A percentile compares a stretch with the other conserved stretches of the same genome.
Conservation (phyloP, 805 yeast genomes). For the Hyphopichia homilentoma region DNA sequence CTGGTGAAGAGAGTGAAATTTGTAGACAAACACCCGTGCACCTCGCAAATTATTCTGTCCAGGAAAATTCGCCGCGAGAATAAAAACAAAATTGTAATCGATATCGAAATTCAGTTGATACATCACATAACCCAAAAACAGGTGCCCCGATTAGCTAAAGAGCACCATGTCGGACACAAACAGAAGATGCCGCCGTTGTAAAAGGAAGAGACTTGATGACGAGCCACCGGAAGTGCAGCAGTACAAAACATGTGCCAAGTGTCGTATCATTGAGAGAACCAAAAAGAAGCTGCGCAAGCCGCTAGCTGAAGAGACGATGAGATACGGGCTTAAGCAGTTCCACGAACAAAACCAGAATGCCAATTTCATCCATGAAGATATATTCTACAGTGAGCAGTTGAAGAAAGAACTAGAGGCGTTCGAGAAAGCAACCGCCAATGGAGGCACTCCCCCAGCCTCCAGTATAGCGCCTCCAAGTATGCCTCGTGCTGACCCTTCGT, state of each 20-base stretch:
- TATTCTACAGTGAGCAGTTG: slow-evolving; percentile 2
- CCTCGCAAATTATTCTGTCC: no score
- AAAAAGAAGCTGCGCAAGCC: slow-evolving; percentile 43
- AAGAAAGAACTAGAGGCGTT: slow-evolving; percentile 2
- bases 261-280: slow-evolving; percentile 51
- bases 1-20: no score
- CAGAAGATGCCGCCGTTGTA: slow-evolving; percentile 53
- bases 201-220: slow-evolving; percentile 50
- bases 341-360: slow-evolving; percentile 34
- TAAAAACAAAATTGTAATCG: no score
- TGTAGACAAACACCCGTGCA: no score
- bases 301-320: slow-evolving; percentile 44
- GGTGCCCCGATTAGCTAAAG: background rate
- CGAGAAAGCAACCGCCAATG: slow-evolving; percentile 2
- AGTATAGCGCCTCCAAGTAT: slow-evolving; percentile 1
- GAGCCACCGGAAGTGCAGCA: slow-evolving; percentile 55
- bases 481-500: slow-evolving; percentile 1
- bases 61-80: no score
- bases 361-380: slow-evolving; percentile 29
- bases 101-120: no score
- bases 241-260: slow-evolving; percentile 56
- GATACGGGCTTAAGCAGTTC: slow-evolving; percentile 43
- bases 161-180: background rate
- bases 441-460: slow-evolving; percentile 9
- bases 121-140: no score